Conservation (phyloP, 805 yeast genomes). For the Candida lessepsii region DNA sequence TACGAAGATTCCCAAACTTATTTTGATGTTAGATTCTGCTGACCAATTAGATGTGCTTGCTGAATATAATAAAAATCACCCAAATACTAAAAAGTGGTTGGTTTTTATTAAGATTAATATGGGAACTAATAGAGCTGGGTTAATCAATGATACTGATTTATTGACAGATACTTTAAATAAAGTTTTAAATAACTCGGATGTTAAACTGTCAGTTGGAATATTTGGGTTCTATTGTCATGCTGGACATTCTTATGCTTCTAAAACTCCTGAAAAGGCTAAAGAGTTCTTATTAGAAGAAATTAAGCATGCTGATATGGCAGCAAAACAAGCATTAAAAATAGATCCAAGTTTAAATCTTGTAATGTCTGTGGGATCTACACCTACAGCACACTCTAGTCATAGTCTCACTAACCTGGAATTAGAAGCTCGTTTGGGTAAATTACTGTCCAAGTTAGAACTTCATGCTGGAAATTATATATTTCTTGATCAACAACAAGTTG, state of each 20-base stretch:
- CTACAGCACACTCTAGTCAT: slow-evolving; percentile 65
- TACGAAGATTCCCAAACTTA: slow-evolving; percentile 40
- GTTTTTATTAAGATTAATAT: slow-evolving; percentile 66
- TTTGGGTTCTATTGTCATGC: slow-evolving; percentile 79
- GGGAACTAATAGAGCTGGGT: slow-evolving; percentile 75
- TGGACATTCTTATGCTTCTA: slow-evolving; percentile 66
- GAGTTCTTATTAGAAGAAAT: slow-evolving; percentile 55
- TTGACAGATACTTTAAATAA: slow-evolving; percentile 35
- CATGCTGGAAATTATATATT: slow-evolving; percentile 82
- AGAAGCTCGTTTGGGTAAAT: slow-evolving; percentile 18
- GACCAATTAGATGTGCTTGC: slow-evolving; percentile 54
- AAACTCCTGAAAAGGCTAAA: slow-evolving; percentile 46
- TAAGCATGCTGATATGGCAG: slow-evolving; percentile 54
- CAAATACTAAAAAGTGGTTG: slow-evolving; percentile 49
- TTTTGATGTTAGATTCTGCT: slow-evolving; percentile 60
- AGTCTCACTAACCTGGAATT: slow-evolving; percentile 22
- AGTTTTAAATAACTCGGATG: slow-evolving; percentile 23
- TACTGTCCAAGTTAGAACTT: slow-evolving; percentile 53
- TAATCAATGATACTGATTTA: slow-evolving; percentile 27
- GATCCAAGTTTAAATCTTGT: slow-evolving; percentile 41
- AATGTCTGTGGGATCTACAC: slow-evolving; percentile 79
- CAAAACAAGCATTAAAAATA: slow-evolving; percentile 31
- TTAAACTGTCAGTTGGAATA: slow-evolving; percentile 38
- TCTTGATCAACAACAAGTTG: slow-evolving; percentile 75
- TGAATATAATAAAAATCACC: slow-evolving; percentile 28